Percentiles rank a stretch among this genome's conserved stretches.
Conservation (phyloP, 495 filamentous ascomycete species). For the Penicillium salamii region DNA sequence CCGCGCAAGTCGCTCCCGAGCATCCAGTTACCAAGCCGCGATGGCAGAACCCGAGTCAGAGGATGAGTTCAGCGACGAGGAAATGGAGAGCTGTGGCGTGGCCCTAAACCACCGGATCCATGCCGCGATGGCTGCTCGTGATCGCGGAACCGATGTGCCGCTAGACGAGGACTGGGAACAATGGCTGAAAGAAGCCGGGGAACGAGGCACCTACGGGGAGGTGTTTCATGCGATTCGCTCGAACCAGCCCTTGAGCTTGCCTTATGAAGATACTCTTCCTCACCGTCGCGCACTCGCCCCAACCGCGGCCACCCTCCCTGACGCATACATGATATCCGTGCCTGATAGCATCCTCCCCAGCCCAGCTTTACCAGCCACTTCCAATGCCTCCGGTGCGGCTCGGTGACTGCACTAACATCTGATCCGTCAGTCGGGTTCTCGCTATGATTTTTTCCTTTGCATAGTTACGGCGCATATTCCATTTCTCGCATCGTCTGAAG, state of each 20-base stretch:
- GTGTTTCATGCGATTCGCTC: constrained; percentile 42
- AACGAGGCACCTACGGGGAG: constrained; percentile 49
- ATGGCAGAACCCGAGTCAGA: constrained; percentile 28
- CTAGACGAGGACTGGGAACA: constrained; percentile 82
- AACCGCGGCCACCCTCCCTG: constrained; percentile 14
- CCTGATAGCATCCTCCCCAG: constrained; percentile 8
- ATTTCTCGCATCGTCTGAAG: constrained; percentile 12
- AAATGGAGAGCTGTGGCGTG: constrained; percentile 68
- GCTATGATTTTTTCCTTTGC: constrained; percentile 11
- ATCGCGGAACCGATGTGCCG: constrained; percentile 59
- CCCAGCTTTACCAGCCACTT: constrained; percentile 11
- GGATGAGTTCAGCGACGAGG: constrained; percentile 64
- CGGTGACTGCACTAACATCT: constrained; percentile 8
- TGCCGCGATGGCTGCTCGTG: constrained; percentile 62
- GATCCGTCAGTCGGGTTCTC: neutral
- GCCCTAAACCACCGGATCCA: constrained; percentile 71
- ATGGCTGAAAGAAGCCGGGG: constrained; percentile 78
- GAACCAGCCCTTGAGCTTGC: constrained; percentile 33
- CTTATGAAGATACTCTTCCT: constrained; percentile 27
- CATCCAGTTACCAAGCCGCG: constrained; percentile 16
- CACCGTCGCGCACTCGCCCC: constrained; percentile 13
- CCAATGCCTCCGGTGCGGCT: constrained; percentile 15
- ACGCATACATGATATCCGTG: constrained; percentile 19
- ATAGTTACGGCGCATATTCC: constrained; percentile 21
- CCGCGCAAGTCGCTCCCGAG: constrained; percentile 19